These are phyloP conservation scores for Deinandra increscens DNA, from an alignment of 129 eudicot genomes.

Conservation along the genomic window DNA sequence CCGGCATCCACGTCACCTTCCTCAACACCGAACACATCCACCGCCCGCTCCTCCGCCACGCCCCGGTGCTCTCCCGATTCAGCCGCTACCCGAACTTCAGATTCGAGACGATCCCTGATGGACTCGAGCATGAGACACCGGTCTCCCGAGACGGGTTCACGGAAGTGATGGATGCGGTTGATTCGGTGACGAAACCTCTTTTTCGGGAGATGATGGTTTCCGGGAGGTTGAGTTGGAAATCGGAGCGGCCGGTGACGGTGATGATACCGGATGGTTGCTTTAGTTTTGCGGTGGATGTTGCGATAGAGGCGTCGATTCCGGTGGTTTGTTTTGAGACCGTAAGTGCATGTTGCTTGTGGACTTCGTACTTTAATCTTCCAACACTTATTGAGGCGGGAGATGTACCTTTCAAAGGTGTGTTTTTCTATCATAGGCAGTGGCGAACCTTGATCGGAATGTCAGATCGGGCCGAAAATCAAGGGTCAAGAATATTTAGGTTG, in stretches of 20 bases:
- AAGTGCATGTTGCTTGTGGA: slow-evolving; percentile 46
- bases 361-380: slow-evolving; percentile 32
- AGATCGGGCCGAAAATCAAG: no score
- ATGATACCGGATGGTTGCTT: slow-evolving; percentile 39
- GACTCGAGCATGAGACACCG: slow-evolving; percentile 32
- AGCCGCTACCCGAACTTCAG: slow-evolving; percentile 34
- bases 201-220: slow-evolving; percentile 36
- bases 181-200: slow-evolving; percentile 26
- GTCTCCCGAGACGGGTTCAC: slow-evolving; percentile 29
- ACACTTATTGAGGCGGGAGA: slow-evolving; percentile 39
- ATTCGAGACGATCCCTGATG: slow-evolving; percentile 38
- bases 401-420: slow-evolving; percentile 36
- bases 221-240: slow-evolving; percentile 20
- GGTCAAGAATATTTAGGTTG: no score
- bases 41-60: slow-evolving; percentile 49
- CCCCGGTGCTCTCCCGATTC: slow-evolving; percentile 45
- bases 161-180: slow-evolving; percentile 33
- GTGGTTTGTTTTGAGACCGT: slow-evolving; percentile 41
- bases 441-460: no score
- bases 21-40: slow-evolving; percentile 54
- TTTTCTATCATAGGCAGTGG: no score
- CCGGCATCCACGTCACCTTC: slow-evolving; percentile 54
- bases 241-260: slow-evolving; percentile 36
- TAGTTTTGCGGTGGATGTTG: slow-evolving; percentile 25
- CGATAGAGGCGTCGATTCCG: slow-evolving; percentile 23